Evolutionary conservation across 2,329 filamentous ascomycete genomes (phyloP).

Genomic region (Saccharata proteae): DNA sequence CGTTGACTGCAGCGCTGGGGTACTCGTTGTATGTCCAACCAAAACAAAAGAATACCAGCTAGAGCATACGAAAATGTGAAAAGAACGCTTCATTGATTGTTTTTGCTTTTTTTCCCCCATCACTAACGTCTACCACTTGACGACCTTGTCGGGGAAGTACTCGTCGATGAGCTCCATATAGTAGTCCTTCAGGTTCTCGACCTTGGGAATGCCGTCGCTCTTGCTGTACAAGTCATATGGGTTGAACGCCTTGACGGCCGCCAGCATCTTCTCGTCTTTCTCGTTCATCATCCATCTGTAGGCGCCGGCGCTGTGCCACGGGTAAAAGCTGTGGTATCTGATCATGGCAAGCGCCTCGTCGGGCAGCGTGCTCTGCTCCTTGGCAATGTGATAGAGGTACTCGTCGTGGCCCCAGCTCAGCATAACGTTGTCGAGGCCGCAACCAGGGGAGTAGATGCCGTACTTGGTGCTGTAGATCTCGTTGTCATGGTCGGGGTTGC

Average conservation of each 20-base stretch:
- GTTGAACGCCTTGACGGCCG: constrained; percentile 76
- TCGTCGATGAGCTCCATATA: constrained; percentile 65
- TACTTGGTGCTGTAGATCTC: constrained; percentile 61
- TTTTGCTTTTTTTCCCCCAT: not conserved
- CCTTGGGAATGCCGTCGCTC: constrained; percentile 66
- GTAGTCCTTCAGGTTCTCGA: constrained; percentile 66
- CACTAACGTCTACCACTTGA: constrained; percentile 53
- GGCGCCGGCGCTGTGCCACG: constrained; percentile 74
- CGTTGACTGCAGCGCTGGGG: too few relatives aligned
- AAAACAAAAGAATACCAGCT: too few relatives aligned
- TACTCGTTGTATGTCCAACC: too few relatives aligned
- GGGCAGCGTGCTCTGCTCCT: constrained; percentile 68
- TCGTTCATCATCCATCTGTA: constrained; percentile 75
- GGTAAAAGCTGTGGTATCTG: constrained; percentile 84
- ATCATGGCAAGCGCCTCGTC: constrained; percentile 84
- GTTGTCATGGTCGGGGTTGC: constrained; percentile 63
- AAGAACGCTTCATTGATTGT: too few relatives aligned
- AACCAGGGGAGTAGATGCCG: constrained; percentile 69
- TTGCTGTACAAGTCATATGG: constrained; percentile 89
- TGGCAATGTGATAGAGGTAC: constrained; percentile 77
- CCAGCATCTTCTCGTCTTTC: constrained; percentile 67
- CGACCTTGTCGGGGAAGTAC: constrained; percentile 55
- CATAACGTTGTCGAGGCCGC: constrained; percentile 79
- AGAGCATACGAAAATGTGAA: too few relatives aligned
- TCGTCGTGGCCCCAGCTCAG: constrained; percentile 84